These are phyloP conservation scores for Rhodotorula mucilaginosa DNA, from an alignment of 1,284 basidiomycete species.

Conservation along the genomic window DNA sequence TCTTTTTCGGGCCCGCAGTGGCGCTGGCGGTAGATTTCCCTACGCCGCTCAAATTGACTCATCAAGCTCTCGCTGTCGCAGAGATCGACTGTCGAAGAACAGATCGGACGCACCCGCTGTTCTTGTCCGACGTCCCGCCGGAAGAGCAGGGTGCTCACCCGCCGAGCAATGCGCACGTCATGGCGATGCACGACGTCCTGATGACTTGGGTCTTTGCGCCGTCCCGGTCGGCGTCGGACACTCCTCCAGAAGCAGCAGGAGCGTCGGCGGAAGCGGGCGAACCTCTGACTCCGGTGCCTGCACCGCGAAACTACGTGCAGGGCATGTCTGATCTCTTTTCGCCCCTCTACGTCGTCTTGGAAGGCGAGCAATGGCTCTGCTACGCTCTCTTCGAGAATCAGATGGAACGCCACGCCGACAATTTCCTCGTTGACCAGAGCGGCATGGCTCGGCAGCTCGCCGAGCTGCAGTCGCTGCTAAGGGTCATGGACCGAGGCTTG, in stretches of 20 bases:
- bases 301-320: conserved; percentile 72
- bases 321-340: conserved; percentile 97
- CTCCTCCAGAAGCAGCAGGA: neutral
- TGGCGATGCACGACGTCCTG: conserved; percentile 72
- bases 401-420: conserved; percentile 93
- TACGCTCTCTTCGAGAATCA: conserved; percentile 95
- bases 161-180: conserved; percentile 60
- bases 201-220: conserved; percentile 75
- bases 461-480: conserved; percentile 83
- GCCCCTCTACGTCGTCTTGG: conserved; percentile 88
- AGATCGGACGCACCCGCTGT: conserved; percentile 86
- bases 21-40: neutral
- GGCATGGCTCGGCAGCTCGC: conserved; percentile 94
- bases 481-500: conserved; percentile 89
- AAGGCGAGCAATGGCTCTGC: conserved; percentile 79
- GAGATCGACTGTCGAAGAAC: conserved; percentile 94
- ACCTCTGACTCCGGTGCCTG: neutral
- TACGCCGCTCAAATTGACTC: neutral
- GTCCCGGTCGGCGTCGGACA: neutral
- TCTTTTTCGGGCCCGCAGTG: neutral
- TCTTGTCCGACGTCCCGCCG: conserved; percentile 53
- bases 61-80: conserved; percentile 52
- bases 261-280: neutral
- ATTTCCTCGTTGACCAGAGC: conserved; percentile 93
- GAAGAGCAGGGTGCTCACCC: conserved; percentile 36